Evolutionary conservation across 2,329 filamentous ascomycete species (phyloP).

Genomic region (Stenocarpella maydis): DNA sequence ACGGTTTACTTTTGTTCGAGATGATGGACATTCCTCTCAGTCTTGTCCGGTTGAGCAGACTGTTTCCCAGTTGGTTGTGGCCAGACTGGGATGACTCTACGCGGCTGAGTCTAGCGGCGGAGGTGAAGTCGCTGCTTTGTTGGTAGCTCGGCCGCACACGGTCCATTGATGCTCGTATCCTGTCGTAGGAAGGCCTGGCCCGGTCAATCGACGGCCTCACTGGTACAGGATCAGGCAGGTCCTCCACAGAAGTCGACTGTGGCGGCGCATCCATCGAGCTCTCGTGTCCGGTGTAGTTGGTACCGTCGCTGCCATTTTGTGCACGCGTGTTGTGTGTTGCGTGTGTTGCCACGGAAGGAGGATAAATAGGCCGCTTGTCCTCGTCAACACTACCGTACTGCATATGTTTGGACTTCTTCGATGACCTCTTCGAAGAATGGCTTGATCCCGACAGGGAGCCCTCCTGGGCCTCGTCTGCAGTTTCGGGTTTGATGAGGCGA

Average conservation of each 20-base stretch:
- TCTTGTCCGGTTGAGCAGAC: slow-evolving; percentile 38
- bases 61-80: slow-evolving; percentile 32
- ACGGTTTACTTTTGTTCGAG: slow-evolving; percentile 41
- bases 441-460: slow-evolving; percentile 65
- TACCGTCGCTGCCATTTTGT: slow-evolving; percentile 93
- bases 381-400: slow-evolving; percentile 77
- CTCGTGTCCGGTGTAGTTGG: slow-evolving; percentile 80
- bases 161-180: slow-evolving; percentile 87
- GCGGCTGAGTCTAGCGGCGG: slow-evolving; percentile 82
- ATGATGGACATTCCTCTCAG: slow-evolving; percentile 43
- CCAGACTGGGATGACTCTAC: slow-evolving; percentile 77
- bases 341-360: slow-evolving; percentile 86
- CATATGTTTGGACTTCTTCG: slow-evolving; percentile 62
- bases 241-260: slow-evolving; percentile 34
- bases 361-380: slow-evolving; percentile 91
- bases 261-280: slow-evolving; percentile 63
- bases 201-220: slow-evolving; percentile 70
- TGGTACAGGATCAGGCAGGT: slow-evolving; percentile 40
- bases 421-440: slow-evolving; percentile 60
- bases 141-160: slow-evolving; percentile 85
- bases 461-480: slow-evolving; percentile 48
- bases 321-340: slow-evolving; percentile 84
- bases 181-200: slow-evolving; percentile 84
- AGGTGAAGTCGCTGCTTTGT: slow-evolving; percentile 88
- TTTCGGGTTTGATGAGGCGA: slow-evolving; percentile 60